A percentile compares a stretch with the other conserved stretches of the same genome.
phyloP scores from a whole-genome alignment of 352 stramenopile species.

The Phytophthora lateralis region DNA sequence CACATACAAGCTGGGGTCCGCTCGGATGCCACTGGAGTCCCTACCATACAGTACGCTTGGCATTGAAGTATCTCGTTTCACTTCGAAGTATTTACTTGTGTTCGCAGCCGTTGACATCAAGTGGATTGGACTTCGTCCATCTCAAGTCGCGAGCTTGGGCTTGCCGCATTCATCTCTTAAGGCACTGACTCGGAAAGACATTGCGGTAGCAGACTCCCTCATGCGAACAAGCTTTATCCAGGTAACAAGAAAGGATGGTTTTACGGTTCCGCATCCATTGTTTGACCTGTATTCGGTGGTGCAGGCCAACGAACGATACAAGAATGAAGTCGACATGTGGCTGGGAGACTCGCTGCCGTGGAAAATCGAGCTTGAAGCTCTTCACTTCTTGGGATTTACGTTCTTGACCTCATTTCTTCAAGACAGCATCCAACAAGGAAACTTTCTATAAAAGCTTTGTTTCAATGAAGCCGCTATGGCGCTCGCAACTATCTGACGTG shows the following conservation, averaged over 20 bases:
- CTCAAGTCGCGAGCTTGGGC: constrained; percentile 56
- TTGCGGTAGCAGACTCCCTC: constrained; percentile 48
- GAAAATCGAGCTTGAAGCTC: constrained; percentile 85
- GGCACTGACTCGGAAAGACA: constrained; percentile 59
- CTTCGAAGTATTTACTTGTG: not conserved
- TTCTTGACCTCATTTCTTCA: constrained; percentile 70
- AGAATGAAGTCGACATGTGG: constrained; percentile 65
- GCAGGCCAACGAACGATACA: constrained; percentile 60
- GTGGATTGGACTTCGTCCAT: constrained; percentile 93
- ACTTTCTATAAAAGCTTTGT: constrained; percentile 37
- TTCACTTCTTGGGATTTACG: constrained; percentile 79
- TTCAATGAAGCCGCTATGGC: constrained; percentile 5
- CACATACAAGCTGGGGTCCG: constrained; percentile 90
- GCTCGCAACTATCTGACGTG: constrained; percentile 15
- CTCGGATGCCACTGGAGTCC: constrained; percentile 82
- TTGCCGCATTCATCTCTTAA: constrained; percentile 66
- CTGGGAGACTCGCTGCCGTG: constrained; percentile 41
- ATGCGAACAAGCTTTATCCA: constrained; percentile 62
- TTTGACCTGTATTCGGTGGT: constrained; percentile 11
- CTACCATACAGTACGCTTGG: constrained; percentile 50
- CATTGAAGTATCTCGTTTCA: not conserved
- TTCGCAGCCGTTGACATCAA: constrained; percentile 75
- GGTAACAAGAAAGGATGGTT: constrained; percentile 32
- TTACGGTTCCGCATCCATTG: not conserved
- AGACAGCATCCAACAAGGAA: constrained; percentile 44